These are phyloP conservation scores for Melanogaster broomeanus DNA, from an alignment of 768 basidiomycete genomes.

Conservation along the genomic window DNA sequence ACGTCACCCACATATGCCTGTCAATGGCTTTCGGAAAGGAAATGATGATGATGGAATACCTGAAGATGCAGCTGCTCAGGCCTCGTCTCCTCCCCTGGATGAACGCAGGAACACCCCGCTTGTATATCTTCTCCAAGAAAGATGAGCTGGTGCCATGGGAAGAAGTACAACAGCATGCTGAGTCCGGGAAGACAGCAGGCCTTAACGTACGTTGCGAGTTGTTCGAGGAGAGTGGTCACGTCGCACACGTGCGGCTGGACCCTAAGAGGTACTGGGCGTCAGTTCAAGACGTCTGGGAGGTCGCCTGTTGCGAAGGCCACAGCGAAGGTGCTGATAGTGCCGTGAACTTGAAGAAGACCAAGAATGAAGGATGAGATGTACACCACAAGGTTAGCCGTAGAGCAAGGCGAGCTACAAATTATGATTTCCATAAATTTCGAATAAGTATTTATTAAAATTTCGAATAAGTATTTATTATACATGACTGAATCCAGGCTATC, in stretches of 20 bases:
- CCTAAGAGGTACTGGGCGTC: conserved; percentile 31
- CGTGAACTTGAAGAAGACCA: too few species aligned
- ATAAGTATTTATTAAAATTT: too few species aligned
- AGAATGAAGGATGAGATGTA: not conserved
- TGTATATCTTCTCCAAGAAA: conserved; percentile 37
- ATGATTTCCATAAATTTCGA: too few species aligned
- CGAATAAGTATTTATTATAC: too few species aligned
- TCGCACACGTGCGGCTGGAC: conserved; percentile 33
- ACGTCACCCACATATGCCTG: conserved; percentile 10
- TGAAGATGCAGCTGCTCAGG: conserved; percentile 14
- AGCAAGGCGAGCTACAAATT: not conserved
- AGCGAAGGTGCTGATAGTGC: not conserved
- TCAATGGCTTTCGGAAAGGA: conserved; percentile 19
- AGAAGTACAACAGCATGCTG: conserved; percentile 27
- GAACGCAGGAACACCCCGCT: conserved; percentile 28
- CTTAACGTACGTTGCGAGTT: conserved; percentile 28
- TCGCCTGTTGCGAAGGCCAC: conserved; percentile 8
- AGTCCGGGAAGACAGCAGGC: conserved; percentile 22
- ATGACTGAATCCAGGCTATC: too few species aligned
- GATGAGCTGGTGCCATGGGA: conserved; percentile 32
- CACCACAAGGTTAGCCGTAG: not conserved
- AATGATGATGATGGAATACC: conserved; percentile 1
- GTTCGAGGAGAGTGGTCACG: conserved; percentile 37
- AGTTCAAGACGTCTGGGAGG: conserved; percentile 21
- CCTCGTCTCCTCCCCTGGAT: conserved; percentile 35